A percentile compares a stretch with the other conserved stretches of the same genome.
Conservation (phyloP, 345 rosid genomes). For the Cardamine resedifolia region DNA sequence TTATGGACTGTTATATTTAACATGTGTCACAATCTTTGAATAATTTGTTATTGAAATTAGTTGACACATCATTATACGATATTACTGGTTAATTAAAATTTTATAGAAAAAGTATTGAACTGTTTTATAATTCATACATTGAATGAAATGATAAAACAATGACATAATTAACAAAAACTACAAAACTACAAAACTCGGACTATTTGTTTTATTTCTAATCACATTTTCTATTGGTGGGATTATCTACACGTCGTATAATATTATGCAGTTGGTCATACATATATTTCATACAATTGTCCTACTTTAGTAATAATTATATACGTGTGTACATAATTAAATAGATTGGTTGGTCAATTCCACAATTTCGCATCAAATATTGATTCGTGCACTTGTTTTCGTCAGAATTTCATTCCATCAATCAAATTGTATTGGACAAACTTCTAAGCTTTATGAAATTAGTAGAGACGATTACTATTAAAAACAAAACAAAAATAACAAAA, state of each 20-base stretch:
- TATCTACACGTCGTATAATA: conserved; percentile 19
- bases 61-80: neutral
- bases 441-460: neutral
- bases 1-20: neutral
- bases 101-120: neutral
- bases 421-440: neutral
- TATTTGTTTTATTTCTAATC: neutral
- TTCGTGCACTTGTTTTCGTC: conserved; percentile 13
- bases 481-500: neutral
- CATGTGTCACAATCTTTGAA: neutral
- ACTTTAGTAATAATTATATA: conserved; percentile 17
- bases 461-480: neutral
- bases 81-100: neutral
- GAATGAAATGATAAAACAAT: neutral
- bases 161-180: neutral
- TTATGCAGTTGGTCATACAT: conserved; percentile 31
- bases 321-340: conserved; percentile 3
- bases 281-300: conserved; percentile 15
- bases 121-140: neutral
- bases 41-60: neutral
- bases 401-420: neutral
- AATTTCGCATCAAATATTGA: conserved; percentile 3
- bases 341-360: conserved; percentile 16
- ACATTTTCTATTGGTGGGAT: neutral
- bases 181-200: neutral